phyloP scores from a whole-genome alignment of 129 eudicot genomes.

The Scalesia atractyloides region DNA sequence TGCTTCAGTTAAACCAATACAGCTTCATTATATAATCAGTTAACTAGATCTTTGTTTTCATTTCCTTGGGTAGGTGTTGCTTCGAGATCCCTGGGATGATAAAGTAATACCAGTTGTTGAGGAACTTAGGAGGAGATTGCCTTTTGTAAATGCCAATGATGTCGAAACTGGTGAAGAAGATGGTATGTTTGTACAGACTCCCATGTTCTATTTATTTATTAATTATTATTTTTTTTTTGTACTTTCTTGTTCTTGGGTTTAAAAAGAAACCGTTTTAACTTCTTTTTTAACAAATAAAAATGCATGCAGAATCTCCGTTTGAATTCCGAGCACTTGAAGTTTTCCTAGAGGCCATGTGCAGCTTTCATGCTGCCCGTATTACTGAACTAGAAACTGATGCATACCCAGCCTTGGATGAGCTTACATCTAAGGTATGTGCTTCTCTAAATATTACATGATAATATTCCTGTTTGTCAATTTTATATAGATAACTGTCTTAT shows the following conservation, averaged over 20 bases:
- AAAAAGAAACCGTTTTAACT: not conserved
- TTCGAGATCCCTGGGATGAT: constrained; percentile 87
- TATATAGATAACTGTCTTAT: too few relatives aligned
- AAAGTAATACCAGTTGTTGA: constrained; percentile 86
- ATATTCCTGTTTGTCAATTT: not conserved
- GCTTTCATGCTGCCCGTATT: constrained; percentile 81
- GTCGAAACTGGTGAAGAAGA: constrained; percentile 80
- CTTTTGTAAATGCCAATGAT: constrained; percentile 46
- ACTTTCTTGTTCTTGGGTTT: not conserved
- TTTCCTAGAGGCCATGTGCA: constrained; percentile 88
- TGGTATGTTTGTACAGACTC: constrained; percentile 46
- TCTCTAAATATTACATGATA: not conserved
- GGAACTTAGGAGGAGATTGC: constrained; percentile 74
- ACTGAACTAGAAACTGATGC: constrained; percentile 87
- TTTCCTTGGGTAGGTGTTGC: constrained; percentile 57
- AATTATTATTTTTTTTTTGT: not conserved
- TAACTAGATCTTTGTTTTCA: not conserved
- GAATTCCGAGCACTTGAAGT: constrained; percentile 93
- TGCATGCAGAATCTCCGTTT: constrained; percentile 77
- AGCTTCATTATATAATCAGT: too few relatives aligned
- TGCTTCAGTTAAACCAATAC: not conserved
- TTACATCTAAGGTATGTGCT: constrained; percentile 72
- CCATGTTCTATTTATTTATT: not conserved
- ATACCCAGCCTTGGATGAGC: constrained; percentile 90
- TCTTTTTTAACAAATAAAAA: not conserved